phyloP scores from a whole-genome alignment of 306 rosid species.

The Corylus americana region DNA sequence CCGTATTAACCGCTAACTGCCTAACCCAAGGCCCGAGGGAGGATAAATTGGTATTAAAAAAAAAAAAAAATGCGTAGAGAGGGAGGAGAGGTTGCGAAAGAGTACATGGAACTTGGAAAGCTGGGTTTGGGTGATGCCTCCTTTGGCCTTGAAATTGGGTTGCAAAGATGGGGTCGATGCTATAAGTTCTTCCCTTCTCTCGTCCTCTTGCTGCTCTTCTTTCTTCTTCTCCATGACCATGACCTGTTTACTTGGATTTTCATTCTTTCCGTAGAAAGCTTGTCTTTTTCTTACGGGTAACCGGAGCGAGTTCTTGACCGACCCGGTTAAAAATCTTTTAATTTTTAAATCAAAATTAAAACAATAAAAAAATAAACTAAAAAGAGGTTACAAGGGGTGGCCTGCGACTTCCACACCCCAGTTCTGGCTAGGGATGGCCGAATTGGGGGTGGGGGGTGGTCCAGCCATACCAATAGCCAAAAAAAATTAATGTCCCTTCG shows the following conservation, averaged over 20 bases:
- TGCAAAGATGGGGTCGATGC: slow-evolving; percentile 52
- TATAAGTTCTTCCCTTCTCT: slow-evolving; percentile 62
- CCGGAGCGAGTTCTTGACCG: not conserved
- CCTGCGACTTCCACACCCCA: too few relatives aligned
- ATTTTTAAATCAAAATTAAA: too few relatives aligned
- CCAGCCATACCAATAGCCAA: too few relatives aligned
- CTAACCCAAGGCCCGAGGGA: too few relatives aligned
- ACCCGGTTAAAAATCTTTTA: too few relatives aligned
- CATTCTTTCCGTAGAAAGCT: not conserved
- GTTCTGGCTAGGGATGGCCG: too few relatives aligned
- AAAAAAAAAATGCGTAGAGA: not conserved
- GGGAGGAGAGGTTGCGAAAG: not conserved
- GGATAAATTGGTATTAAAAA: not conserved
- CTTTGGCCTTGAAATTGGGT: slow-evolving; percentile 54
- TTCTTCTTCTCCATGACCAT: slow-evolving; percentile 40
- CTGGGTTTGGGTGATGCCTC: slow-evolving; percentile 48
- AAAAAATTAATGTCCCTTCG: too few relatives aligned
- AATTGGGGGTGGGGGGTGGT: too few relatives aligned
- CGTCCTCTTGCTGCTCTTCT: slow-evolving; percentile 40
- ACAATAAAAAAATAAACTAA: too few relatives aligned
- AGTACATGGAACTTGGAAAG: slow-evolving; percentile 58
- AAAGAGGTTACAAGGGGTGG: too few relatives aligned
- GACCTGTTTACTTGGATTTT: not conserved
- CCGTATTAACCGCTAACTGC: too few relatives aligned
- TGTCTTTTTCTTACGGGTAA: not conserved